Evolutionary conservation across 805 yeast species (phyloP).

Genomic region (Pichia manshurica): DNA sequence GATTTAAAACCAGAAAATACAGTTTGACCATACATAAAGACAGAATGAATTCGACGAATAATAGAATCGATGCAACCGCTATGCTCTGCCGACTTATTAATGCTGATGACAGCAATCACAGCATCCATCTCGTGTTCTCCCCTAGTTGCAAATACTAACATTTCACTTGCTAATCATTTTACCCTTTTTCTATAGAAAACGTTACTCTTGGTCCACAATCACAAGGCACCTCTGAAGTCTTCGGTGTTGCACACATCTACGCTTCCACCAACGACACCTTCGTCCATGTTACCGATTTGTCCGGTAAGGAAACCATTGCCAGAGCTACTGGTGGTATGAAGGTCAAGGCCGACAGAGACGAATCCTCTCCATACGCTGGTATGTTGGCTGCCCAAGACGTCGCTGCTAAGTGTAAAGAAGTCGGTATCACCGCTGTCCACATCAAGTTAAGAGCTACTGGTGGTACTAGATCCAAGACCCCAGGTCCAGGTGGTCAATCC

Average conservation of each 20-base stretch:
- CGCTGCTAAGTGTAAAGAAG: conserved; percentile 98
- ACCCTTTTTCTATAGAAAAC: conserved; percentile 35
- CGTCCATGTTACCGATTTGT: conserved; percentile 98
- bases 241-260: conserved; percentile 99
- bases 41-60: too few relatives aligned
- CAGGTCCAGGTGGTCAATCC: conserved; percentile 99
- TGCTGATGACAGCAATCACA: too few relatives aligned
- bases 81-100: too few relatives aligned
- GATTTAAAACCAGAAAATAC: too few relatives aligned
- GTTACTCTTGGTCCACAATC: conserved; percentile 77
- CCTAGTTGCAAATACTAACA: conserved; percentile 15
- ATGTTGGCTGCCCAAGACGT: conserved; percentile 99
- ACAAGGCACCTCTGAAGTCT: conserved; percentile 97
- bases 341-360: conserved; percentile 99
- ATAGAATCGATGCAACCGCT: too few relatives aligned
- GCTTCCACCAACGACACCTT: conserved; percentile 99
- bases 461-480: conserved; percentile 99
- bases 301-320: conserved; percentile 99
- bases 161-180: neutral
- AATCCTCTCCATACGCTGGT: conserved; percentile 99
- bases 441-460: conserved; percentile 99
- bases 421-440: conserved; percentile 99
- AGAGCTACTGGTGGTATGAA: conserved; percentile 99
- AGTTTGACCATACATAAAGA: too few relatives aligned
- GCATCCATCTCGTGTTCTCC: too few relatives aligned